phyloP scores from a whole-genome alignment of 2,329 filamentous ascomycete genomes.

The Xylaria polymorpha region DNA sequence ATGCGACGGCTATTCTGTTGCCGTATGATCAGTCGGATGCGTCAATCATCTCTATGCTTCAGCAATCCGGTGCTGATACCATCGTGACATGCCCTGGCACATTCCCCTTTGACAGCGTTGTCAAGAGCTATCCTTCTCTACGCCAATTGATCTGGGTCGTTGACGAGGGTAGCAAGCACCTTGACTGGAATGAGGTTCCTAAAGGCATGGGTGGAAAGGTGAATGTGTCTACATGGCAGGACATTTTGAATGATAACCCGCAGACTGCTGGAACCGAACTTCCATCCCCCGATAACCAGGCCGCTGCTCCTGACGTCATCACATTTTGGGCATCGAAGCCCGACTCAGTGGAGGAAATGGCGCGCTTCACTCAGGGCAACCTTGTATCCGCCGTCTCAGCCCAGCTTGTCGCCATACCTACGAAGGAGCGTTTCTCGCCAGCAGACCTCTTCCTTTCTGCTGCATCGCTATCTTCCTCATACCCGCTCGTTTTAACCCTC shows the following conservation, averaged over 20 bases:
- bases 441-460: constrained; percentile 87
- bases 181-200: constrained; percentile 94
- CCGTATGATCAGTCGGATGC: constrained; percentile 82
- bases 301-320: constrained; percentile 66
- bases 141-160: constrained; percentile 91
- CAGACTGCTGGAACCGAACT: constrained; percentile 69
- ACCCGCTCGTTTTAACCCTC: constrained; percentile 82
- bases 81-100: constrained; percentile 87
- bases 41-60: constrained; percentile 76
- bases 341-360: constrained; percentile 71
- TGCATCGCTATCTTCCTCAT: constrained; percentile 81
- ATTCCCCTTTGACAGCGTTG: constrained; percentile 81
- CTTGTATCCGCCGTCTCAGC: constrained; percentile 87
- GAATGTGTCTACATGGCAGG: constrained; percentile 92
- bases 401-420: constrained; percentile 80
- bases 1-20: constrained; percentile 83
- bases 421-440: constrained; percentile 76
- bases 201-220: constrained; percentile 78
- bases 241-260: constrained; percentile 79
- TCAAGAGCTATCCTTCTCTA: constrained; percentile 75
- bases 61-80: constrained; percentile 79
- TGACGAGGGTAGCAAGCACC: constrained; percentile 87
- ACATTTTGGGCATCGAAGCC: constrained; percentile 73
- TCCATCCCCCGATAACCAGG: constrained; percentile 69
- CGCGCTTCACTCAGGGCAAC: constrained; percentile 85